A percentile compares a stretch with the other conserved stretches of the same genome.
Evolutionary conservation across 495 filamentous ascomycete species (phyloP).

Genomic region (Tuber brumale): DNA sequence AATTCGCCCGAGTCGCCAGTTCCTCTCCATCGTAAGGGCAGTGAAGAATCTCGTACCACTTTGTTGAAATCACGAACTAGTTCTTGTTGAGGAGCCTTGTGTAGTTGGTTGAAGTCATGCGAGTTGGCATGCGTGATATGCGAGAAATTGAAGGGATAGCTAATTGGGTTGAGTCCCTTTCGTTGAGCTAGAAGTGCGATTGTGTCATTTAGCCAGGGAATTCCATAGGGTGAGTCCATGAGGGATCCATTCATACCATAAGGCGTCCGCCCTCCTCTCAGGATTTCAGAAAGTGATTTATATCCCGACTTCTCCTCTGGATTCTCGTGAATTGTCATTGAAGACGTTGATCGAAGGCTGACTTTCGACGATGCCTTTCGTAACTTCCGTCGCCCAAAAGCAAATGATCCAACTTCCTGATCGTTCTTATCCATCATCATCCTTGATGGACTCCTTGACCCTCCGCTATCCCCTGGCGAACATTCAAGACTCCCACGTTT

Average conservation of each 20-base stretch:
- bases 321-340: conserved; percentile 24
- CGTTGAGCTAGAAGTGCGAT: conserved; percentile 27
- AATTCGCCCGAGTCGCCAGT: neutral
- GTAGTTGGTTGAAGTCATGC: conserved; percentile 28
- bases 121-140: conserved; percentile 38
- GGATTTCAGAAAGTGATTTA: conserved; percentile 31
- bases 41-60: conserved; percentile 27
- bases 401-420: conserved; percentile 28
- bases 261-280: conserved; percentile 29
- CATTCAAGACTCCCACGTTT: conserved; percentile 34
- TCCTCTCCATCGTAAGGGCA: conserved; percentile 21
- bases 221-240: neutral
- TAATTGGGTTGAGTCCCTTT: conserved; percentile 31
- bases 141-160: conserved; percentile 40
- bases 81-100: conserved; percentile 24
- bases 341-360: conserved; percentile 29
- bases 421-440: conserved; percentile 28
- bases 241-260: conserved; percentile 21
- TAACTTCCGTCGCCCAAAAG: conserved; percentile 30
- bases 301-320: conserved; percentile 32
- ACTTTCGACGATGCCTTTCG: conserved; percentile 37
- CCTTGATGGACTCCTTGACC: conserved; percentile 29
- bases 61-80: conserved; percentile 32
- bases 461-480: conserved; percentile 17
- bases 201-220: conserved; percentile 24